phyloP scores from a whole-genome alignment of 2,329 filamentous ascomycete genomes.

The Orbilia blumenaviensis region DNA sequence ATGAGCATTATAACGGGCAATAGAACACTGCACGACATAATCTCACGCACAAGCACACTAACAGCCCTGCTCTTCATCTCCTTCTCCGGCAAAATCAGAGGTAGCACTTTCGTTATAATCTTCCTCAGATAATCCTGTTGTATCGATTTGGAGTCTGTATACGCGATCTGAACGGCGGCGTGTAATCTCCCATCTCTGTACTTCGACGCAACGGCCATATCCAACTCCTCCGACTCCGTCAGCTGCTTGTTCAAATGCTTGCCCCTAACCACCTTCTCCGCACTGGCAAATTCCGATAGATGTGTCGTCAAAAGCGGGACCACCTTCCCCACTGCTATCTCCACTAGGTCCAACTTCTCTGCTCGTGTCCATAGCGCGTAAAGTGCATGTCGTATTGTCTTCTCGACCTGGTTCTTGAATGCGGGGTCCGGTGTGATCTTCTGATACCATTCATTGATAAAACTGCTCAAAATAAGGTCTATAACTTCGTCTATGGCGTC shows the following conservation, averaged over 20 bases:
- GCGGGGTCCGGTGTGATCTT: slow-evolving; percentile 81
- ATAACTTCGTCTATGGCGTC: slow-evolving; percentile 81
- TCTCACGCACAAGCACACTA: slow-evolving; percentile 81
- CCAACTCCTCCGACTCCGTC: slow-evolving; percentile 95
- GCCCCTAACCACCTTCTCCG: slow-evolving; percentile 85
- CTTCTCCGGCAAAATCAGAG: slow-evolving; percentile 75
- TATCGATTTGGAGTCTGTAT: slow-evolving; percentile 81
- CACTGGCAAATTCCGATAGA: slow-evolving; percentile 88
- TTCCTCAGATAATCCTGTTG: slow-evolving; percentile 89
- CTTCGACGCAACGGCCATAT: slow-evolving; percentile 93
- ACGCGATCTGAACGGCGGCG: slow-evolving; percentile 81
- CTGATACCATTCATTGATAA: slow-evolving; percentile 86
- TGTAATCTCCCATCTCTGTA: slow-evolving; percentile 90
- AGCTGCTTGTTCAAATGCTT: slow-evolving; percentile 86
- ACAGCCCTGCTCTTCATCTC: slow-evolving; percentile 83
- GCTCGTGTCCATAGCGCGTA: slow-evolving; percentile 76
- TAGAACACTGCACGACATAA: slow-evolving; percentile 91
- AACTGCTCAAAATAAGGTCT: slow-evolving; percentile 79
- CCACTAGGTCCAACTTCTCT: slow-evolving; percentile 80
- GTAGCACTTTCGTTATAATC: slow-evolving; percentile 76
- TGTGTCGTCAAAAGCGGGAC: slow-evolving; percentile 89
- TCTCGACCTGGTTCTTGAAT: slow-evolving; percentile 88
- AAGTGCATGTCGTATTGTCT: slow-evolving; percentile 76
- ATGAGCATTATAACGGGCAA: slow-evolving; percentile 81
- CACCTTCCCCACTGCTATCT: slow-evolving; percentile 80